Base-by-base conservation (phyloP, 148 eudicot genomes). In the Silene conica region DNA sequence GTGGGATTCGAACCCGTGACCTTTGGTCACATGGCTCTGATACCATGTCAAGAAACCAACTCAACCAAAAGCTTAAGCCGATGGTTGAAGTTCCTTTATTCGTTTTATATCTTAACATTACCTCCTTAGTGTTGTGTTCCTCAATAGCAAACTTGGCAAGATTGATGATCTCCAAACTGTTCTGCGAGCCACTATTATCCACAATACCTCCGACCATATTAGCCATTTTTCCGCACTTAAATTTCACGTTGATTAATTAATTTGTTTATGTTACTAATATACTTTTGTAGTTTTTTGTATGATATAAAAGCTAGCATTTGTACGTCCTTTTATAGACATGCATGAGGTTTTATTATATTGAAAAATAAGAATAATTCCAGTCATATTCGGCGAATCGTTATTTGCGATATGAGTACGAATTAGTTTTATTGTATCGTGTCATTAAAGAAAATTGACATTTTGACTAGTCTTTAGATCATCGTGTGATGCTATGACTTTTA, bases 91-190 rank as follows among this genome's bases (percentile, higher is more conserved):
- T n/a, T n/a, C n/a, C n/a, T n/a, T n/a, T n/a, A n/a, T n/a, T n/a
- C n/a, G n/a, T n/a, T n/a, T n/a, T n/a, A n/a, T n/a, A n/a, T n/a
- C n/a, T n/a, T n/a, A n/a, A n/a, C n/a, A n/a, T n/a, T 74, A 79
- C 85, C 82, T 76, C 48, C 71, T 78, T 82, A 57, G 72, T 82
- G 77, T 82, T 82, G 73, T 82, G 76, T 59, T 83, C 74, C n/a
- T 83, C 80, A 54, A 83, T 77, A 67, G 81, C 83, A 68, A 80
- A 83, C 23, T 76, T 63, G 20, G 83, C 86, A 61, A 83, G 81
- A 4, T 50, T 38, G 14, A 65, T 67, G 18, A 80, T 77, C 59
- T 74, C 83, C 19, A 66, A 41, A 69, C 59, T 80, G 75, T 83
- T 80, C 23, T 64, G 43, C n/a, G 58, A n/a, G 14, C 69, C 80